Evolutionary conservation across 805 yeast genomes (phyloP).

Genomic region (Sungouiella thailandica): DNA sequence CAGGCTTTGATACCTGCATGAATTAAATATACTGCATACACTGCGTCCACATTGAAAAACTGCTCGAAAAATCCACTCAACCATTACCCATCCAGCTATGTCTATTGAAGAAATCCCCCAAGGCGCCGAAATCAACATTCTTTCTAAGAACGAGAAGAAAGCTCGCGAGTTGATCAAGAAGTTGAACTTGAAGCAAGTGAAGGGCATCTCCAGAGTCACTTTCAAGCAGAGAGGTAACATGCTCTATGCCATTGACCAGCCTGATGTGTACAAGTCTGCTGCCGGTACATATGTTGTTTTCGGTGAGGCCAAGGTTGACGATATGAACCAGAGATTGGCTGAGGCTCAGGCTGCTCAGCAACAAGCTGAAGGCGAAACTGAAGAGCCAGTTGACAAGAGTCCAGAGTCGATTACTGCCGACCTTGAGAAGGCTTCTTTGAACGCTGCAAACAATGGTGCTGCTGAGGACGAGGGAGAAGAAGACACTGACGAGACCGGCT

Average conservation of each 20-base stretch:
- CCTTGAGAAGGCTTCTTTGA: constrained; percentile 61
- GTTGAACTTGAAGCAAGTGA: constrained; percentile 83
- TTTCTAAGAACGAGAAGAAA: constrained; percentile 90
- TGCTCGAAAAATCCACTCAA: not conserved
- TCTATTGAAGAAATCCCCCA: constrained; percentile 63
- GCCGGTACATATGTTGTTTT: constrained; percentile 95
- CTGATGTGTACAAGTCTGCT: constrained; percentile 91
- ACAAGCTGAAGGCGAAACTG: constrained; percentile 42
- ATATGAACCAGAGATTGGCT: constrained; percentile 81
- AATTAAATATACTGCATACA: too few relatives aligned
- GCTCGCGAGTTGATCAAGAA: constrained; percentile 87
- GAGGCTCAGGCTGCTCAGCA: constrained; percentile 73
- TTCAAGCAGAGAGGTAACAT: constrained; percentile 90
- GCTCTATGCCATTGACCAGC: constrained; percentile 82
- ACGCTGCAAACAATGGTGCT: constrained; percentile 39
- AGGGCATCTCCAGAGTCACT: constrained; percentile 92
- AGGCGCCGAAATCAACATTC: constrained; percentile 77
- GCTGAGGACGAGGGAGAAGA: constrained; percentile 57
- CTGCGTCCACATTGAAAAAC: too few relatives aligned
- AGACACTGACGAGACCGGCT: constrained; percentile 80
- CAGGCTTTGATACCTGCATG: too few relatives aligned
- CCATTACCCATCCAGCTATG: constrained; percentile 21
- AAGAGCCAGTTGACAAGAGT: constrained; percentile 45
- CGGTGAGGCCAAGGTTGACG: constrained; percentile 97
- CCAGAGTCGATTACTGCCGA: constrained; percentile 82